phyloP scores from a whole-genome alignment of 2,329 filamentous ascomycete species.

The Aspergillus hortae region DNA sequence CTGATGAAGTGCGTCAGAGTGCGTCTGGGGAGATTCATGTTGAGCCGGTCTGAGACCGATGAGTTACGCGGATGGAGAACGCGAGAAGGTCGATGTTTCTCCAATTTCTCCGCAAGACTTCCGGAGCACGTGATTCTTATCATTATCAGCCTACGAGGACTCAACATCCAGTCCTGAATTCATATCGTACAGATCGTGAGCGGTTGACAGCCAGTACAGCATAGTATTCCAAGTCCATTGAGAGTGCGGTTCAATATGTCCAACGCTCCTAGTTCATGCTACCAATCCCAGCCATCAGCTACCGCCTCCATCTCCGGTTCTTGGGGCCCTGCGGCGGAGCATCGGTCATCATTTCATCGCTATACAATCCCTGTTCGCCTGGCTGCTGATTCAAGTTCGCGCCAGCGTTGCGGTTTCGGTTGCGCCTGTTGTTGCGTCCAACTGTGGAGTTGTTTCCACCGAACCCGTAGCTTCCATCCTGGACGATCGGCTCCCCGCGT shows the following conservation, averaged over 20 bases:
- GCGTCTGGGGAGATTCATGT: slow-evolving; percentile 30
- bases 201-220: neutral
- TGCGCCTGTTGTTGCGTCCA: slow-evolving; percentile 12
- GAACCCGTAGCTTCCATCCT: slow-evolving; percentile 41
- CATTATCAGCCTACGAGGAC: slow-evolving; percentile 7
- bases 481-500: slow-evolving; percentile 31
- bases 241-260: too few relatives aligned
- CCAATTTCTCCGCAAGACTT: slow-evolving; percentile 26
- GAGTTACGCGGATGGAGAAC: neutral
- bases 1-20: slow-evolving; percentile 24
- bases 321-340: slow-evolving; percentile 24
- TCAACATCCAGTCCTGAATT: neutral
- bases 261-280: neutral
- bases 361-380: slow-evolving; percentile 30
- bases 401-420: slow-evolving; percentile 9
- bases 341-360: slow-evolving; percentile 41
- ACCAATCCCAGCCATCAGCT: neutral
- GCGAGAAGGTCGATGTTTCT: slow-evolving; percentile 4
- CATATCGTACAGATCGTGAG: slow-evolving; percentile 2
- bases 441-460: slow-evolving; percentile 18
- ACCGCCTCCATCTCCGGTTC: slow-evolving; percentile 18
- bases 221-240: neutral
- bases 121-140: slow-evolving; percentile 23
- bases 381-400: slow-evolving; percentile 9
- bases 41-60: neutral